A percentile compares a stretch with the other conserved stretches of the same genome.
phyloP scores from a whole-genome alignment of 23 red algal species.

The Gracilaria caudata region DNA sequence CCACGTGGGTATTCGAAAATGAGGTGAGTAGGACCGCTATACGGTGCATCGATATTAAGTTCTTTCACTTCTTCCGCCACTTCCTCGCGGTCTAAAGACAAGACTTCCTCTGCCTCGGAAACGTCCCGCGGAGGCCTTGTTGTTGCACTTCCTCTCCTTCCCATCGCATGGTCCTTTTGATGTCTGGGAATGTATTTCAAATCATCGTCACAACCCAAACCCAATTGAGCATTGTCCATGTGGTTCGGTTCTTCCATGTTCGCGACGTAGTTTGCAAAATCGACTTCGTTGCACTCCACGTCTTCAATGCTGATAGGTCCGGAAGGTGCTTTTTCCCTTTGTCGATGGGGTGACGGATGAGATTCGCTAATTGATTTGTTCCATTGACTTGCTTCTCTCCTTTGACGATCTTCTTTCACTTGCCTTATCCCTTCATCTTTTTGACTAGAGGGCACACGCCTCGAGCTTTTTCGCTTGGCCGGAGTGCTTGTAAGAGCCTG shows the following conservation, averaged over 20 bases:
- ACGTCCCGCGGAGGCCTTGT: neutral
- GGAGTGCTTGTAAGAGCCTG: neutral
- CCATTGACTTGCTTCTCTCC: neutral
- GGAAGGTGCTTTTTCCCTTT: neutral
- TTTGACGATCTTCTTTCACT: constrained; percentile 2
- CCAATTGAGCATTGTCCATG: neutral
- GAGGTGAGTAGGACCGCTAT: constrained; percentile 49
- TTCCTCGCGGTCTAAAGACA: constrained; percentile 9
- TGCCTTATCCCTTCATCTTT: neutral
- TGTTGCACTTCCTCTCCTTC: neutral
- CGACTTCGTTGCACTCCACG: neutral
- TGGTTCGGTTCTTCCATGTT: neutral
- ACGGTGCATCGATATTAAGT: constrained; percentile 35
- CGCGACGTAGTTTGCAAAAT: neutral
- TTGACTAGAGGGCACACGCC: neutral
- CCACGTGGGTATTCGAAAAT: constrained; percentile 75
- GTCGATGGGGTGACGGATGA: neutral
- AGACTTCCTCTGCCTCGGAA: neutral
- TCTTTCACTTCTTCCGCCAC: constrained; percentile 36
- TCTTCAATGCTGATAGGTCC: neutral
- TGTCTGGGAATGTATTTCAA: neutral
- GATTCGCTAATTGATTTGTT: neutral
- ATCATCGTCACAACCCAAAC: neutral
- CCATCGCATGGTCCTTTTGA: neutral
- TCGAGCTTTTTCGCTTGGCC: neutral